Conservation (phyloP, 345 rosid genomes). For the Erysimum cheiranthoides region DNA sequence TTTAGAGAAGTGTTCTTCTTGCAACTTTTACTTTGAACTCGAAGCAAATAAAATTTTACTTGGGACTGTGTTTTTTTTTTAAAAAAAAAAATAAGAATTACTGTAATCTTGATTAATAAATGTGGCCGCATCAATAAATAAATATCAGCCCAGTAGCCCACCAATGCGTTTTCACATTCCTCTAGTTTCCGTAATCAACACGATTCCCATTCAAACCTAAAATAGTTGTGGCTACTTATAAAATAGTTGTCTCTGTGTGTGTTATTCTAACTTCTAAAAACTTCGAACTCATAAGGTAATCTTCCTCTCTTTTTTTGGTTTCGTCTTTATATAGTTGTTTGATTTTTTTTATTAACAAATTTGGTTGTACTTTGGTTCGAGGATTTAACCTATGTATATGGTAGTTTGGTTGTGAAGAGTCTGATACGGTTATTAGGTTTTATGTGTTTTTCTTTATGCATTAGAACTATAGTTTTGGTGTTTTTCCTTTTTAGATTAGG, state of each 20-base stretch:
- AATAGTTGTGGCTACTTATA: no score
- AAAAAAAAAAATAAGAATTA: no score
- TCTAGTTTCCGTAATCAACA: not conserved
- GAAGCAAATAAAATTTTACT: no score
- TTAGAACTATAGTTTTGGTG: no score
- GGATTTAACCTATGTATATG: not conserved
- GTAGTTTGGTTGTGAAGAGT: not conserved
- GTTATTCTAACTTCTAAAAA: not conserved
- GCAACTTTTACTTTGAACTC: no score
- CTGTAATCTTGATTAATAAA: no score
- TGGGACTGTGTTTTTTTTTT: no score
- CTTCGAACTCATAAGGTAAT: not conserved
- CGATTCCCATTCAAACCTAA: not conserved
- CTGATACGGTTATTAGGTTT: no score
- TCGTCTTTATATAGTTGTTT: not conserved
- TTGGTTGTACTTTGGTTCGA: not conserved
- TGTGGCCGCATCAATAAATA: not conserved
- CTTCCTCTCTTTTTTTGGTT: not conserved
- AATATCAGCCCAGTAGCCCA: not conserved
- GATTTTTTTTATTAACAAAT: not conserved
- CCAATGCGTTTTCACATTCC: not conserved
- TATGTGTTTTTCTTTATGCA: no score
- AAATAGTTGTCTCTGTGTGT: no score
- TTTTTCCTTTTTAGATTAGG: no score
- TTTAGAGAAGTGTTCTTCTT: no score